Base-by-base conservation (phyloP, 179 eudicot species). In the Nepenthes alata region DNA sequence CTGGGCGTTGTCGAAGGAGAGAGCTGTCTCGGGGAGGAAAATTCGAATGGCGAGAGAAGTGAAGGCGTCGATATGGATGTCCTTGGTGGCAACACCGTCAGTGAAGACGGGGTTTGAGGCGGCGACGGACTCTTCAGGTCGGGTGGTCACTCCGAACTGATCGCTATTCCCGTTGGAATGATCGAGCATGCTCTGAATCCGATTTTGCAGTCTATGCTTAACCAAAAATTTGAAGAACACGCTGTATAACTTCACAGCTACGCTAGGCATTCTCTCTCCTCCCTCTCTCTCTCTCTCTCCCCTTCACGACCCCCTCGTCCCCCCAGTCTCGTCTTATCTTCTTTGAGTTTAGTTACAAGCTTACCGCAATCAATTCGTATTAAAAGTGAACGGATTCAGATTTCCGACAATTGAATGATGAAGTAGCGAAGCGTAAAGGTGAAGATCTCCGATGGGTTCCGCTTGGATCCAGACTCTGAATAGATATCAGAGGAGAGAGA, bases 241-340 rank as follows among this genome's bases (percentile, higher is more conserved):
- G 77, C 97, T 90, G 82, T 90, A 90, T 14, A 90, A 68, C 78
- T 90, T 90, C 58, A 90, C 95, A 58, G 89, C 93, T 59, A 90
- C 91, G 72, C 86, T 90, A 51, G 95, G 97, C 97, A 90, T 90
- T 74, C 72, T 71, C 57, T 53, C 59, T 39, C 34, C 49, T 55
- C 49, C 50, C 41, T 53, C 47, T 53, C 25, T 25, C 58, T 37
- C 60, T 52, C 6, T 7, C 5, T 41, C 7, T 2, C 16, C 5
- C 15, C 13, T 12, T 25, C 53, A 25, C 25, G 25, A 25, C 25
- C 25, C 25, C 25, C 25, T 25, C 25, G 25, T 0, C 25, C 25
- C 25, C 25, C 25, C 25, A 25, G 25, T 25, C 25, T 25, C 25
- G 25, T 25, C 25, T 25, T 25, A 25, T 25, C 25, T 25, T 25